phyloP scores from a whole-genome alignment of 352 stramenopile genomes.

The Nothophytophthora sp. region DNA sequence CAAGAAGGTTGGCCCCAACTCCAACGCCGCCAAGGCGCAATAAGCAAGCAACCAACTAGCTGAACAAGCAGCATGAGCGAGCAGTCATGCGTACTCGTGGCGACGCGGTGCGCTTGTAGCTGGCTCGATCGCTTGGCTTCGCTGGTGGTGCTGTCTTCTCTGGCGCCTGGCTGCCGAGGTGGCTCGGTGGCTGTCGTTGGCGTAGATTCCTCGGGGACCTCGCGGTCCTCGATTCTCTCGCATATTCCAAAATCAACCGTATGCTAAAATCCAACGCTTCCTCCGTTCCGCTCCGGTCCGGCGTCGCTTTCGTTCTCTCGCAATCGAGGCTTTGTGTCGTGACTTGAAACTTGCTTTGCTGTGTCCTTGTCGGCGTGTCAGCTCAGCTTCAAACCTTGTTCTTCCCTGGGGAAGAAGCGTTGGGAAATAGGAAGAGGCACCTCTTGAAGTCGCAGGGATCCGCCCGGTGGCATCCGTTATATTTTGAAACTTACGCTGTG shows the following conservation, averaged over 20 bases:
- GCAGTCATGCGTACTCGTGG: conserved; percentile 8
- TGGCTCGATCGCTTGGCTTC: conserved; percentile 11
- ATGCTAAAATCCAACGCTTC: conserved; percentile 47
- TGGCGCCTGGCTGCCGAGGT: conserved; percentile 16
- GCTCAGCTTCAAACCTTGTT: conserved; percentile 6
- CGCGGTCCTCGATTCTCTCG: conserved; percentile 20
- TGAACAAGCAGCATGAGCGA: conserved; percentile 1
- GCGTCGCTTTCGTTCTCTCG: conserved; percentile 27
- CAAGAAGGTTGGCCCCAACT: conserved; percentile 99
- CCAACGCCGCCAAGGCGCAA: conserved; percentile 96
- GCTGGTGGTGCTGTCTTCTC: conserved; percentile 25
- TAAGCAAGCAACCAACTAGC: conserved; percentile 23
- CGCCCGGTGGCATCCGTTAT: too few relatives aligned
- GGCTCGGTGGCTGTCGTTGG: conserved; percentile 26
- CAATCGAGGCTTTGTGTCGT: conserved; percentile 10
- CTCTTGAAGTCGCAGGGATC: too few relatives aligned
- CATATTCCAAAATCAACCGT: conserved; percentile 61
- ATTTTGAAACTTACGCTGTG: too few relatives aligned
- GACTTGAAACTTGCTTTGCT: background rate
- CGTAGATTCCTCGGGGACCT: conserved; percentile 23
- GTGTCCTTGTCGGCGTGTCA: conserved; percentile 1
- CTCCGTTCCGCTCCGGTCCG: conserved; percentile 22
- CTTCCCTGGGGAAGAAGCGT: background rate
- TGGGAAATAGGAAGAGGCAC: too few relatives aligned
- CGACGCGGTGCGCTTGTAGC: conserved; percentile 10